Evolutionary conservation across 2,329 filamentous ascomycete species (phyloP), one percentile per base, ranked within the genome.

Genomic region (Apiospora phragmitis): DNA sequence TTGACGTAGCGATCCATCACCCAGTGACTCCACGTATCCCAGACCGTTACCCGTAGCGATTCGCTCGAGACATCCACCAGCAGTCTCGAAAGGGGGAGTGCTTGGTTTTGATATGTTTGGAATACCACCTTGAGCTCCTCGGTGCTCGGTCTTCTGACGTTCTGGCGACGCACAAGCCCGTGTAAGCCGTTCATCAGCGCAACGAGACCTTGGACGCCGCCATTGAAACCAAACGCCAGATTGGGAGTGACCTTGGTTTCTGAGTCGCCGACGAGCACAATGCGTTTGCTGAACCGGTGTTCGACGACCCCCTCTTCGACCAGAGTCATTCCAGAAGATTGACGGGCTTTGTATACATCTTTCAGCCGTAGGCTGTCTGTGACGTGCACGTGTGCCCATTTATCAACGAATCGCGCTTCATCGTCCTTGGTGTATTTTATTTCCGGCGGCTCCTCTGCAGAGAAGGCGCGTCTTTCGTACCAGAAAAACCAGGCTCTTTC

Each of bases 221-320:
- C 67, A 24, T 68, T 59, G 47, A 68, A 59, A 9, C 67, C 67
- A 14, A 68, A 68, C 3, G 21, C 67, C 26, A 55, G 38, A n/a
- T 29, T 70, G 1, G 70, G 59, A 1, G 55, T 49, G n/a, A 67
- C 41, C 62, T 69, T 71, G 24, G 43, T 24, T 14, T 38, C 70
- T 8, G 69, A 38, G 43, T 70, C 69, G 21, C 69, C 69, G 8
- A 65, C 65, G 2, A 70, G 51, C 6, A 70, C 69, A 18, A 70
- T 68, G 21, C 66, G 69, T 29, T 21, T 45, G 12, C 43, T n/a
- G n/a, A 24, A 49, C 16, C 69, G 68, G 1, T 68, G 45, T 24
- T 67, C 51, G 11, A 65, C 49, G 1, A 68, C 6, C 4, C 69
- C 69, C 21, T 70, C 69, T 21, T 70, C 66, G 1, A 43, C 55